phyloP scores from a whole-genome alignment of 352 stramenopile genomes.

The Phytophthora lateralis region DNA sequence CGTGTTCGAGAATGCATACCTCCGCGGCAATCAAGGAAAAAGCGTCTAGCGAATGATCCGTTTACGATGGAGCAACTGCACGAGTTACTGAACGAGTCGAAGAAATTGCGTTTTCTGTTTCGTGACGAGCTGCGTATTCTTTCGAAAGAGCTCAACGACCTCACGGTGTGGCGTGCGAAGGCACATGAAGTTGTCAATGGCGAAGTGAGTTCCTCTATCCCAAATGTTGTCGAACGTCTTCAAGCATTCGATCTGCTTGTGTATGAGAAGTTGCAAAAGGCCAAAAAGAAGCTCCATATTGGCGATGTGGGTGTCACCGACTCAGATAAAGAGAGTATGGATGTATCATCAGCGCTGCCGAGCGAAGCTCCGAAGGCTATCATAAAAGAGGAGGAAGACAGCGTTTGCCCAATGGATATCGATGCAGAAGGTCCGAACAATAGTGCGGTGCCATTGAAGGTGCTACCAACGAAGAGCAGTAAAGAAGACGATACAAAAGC shows the following conservation, averaged over 20 bases:
- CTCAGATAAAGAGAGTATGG: slow-evolving; percentile 8
- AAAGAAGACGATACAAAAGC: slow-evolving; percentile 17
- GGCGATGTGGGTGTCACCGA: slow-evolving; percentile 12
- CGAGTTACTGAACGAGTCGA: slow-evolving; percentile 62
- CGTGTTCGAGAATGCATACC: slow-evolving; percentile 77
- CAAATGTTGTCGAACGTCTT: slow-evolving; percentile 48
- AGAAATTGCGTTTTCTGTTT: slow-evolving; percentile 69
- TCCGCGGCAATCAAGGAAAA: slow-evolving; percentile 81
- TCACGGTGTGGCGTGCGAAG: slow-evolving; percentile 67
- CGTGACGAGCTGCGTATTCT: slow-evolving; percentile 79
- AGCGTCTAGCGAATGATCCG: slow-evolving; percentile 62
- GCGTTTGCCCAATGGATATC: slow-evolving; percentile 29
- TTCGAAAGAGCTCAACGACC: slow-evolving; percentile 72
- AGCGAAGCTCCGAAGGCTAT: slow-evolving; percentile 2
- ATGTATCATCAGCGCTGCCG: slow-evolving; percentile 6
- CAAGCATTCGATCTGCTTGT: slow-evolving; percentile 66
- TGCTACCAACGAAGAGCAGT: neutral
- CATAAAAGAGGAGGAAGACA: slow-evolving; percentile 26
- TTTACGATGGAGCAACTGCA: slow-evolving; percentile 69
- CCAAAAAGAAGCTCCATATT: slow-evolving; percentile 51
- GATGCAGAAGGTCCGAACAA: slow-evolving; percentile 24
- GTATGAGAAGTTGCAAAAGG: slow-evolving; percentile 62
- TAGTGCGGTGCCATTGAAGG: neutral
- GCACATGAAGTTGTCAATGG: slow-evolving; percentile 55
- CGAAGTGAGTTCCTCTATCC: slow-evolving; percentile 42